phyloP scores from a whole-genome alignment of 2,329 filamentous ascomycete genomes.

The Decorospora gaudefroyi region DNA sequence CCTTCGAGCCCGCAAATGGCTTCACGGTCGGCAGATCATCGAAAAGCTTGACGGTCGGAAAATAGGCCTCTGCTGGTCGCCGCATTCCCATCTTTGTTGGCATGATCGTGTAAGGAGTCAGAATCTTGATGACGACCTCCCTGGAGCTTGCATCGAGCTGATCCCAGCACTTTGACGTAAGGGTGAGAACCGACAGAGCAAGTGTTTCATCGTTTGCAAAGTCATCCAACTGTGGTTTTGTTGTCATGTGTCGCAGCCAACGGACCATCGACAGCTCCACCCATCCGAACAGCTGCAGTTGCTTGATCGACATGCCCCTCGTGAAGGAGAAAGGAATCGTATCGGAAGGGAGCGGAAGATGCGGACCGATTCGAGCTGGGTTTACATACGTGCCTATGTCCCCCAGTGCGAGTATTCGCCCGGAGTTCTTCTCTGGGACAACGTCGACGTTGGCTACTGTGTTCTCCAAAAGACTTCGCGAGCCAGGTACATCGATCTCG shows the following conservation, averaged over 20 bases:
- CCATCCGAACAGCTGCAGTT: slow-evolving; percentile 85
- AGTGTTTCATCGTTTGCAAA: slow-evolving; percentile 74
- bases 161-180: slow-evolving; percentile 91
- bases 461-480: slow-evolving; percentile 74
- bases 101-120: slow-evolving; percentile 74
- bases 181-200: slow-evolving; percentile 73
- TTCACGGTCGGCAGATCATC: slow-evolving; percentile 86
- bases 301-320: slow-evolving; percentile 64
- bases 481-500: slow-evolving; percentile 71
- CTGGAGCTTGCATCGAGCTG: slow-evolving; percentile 70
- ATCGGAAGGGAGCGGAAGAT: slow-evolving; percentile 75
- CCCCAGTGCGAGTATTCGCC: slow-evolving; percentile 75
- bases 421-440: slow-evolving; percentile 58
- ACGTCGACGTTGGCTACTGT: slow-evolving; percentile 70
- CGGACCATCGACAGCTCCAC: slow-evolving; percentile 78
- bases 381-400: slow-evolving; percentile 76
- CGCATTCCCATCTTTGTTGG: slow-evolving; percentile 92
- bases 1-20: slow-evolving; percentile 75
- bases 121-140: slow-evolving; percentile 64
- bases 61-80: slow-evolving; percentile 84
- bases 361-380: slow-evolving; percentile 77
- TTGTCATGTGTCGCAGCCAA: slow-evolving; percentile 78
- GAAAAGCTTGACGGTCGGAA: slow-evolving; percentile 90
- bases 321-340: slow-evolving; percentile 88
- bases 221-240: slow-evolving; percentile 62